Base-by-base conservation (phyloP, 495 filamentous ascomycete species). In the Penicillium coffeae region DNA sequence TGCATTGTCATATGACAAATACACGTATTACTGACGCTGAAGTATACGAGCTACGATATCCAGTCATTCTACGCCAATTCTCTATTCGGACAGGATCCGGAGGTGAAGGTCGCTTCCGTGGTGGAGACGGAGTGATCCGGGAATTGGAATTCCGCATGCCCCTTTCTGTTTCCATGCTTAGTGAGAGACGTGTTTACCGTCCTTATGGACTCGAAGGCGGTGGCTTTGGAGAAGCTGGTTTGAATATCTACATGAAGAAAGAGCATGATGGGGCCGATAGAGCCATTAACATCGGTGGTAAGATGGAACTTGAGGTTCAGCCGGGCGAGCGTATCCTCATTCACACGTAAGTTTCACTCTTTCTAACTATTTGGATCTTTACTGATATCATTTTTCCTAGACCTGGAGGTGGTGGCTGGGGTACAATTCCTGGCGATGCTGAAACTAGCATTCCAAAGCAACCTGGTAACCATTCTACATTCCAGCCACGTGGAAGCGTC, bases 1-100 rank as follows among this genome's bases (percentile, higher is more conserved):
- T 95, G 38, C 90, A 96, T 63, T 81, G 78, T 33, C 90, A 96
- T 67, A 94, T 94, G 89, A 95, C 89, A 8, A 96, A 96, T 60
- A 95, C 90, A 7, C 79, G 89, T 3, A 95, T 95, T 62, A 96
- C 90, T 0, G 90, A 95, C 71, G 73, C 87, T 0, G 90, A 96
- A 56, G 77, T 93, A 13, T 89, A 93, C 59, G 90, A 95, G 66
- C 71, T 88, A 0, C 74, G 90, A 13, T 95, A 94, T 57, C 90
- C 90, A 0, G 85, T 94, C 1, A 59, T 95, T 8, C 70, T 95
- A n/a, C 73, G 86, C 2, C 80, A 88, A 59, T 94, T 92, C 60
- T 80, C 79, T 0, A 76, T 97, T 22, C 74, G 90, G 80, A 20
- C 88, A 83, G 82, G 81, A 0, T 84, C 79, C 40, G 70, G 70